Evolutionary conservation across 345 rosid genomes (phyloP).

Genomic region (Salix suchowensis): DNA sequence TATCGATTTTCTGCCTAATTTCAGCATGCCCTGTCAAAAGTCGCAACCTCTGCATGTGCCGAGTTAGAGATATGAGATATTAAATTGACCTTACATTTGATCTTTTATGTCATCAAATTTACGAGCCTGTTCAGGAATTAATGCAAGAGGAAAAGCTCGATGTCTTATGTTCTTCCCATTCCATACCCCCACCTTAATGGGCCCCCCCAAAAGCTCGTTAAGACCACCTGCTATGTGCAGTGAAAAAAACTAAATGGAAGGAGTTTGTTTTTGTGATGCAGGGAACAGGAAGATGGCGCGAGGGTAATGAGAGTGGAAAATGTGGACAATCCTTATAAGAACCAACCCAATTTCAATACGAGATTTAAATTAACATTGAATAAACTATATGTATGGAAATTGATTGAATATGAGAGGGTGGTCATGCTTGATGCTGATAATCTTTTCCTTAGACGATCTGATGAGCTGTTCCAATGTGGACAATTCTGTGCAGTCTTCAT

Average conservation of each 20-base stretch:
- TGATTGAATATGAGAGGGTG: slow-evolving; percentile 75
- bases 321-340: slow-evolving; percentile 78
- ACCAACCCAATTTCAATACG: slow-evolving; percentile 45
- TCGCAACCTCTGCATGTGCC: not conserved
- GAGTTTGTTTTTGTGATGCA: slow-evolving; percentile 20
- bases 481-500: slow-evolving; percentile 92
- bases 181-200: not conserved
- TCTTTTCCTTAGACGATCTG: slow-evolving; percentile 73
- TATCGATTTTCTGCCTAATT: not conserved
- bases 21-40: not conserved
- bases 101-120: not conserved
- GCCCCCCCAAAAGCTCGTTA: no score
- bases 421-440: slow-evolving; percentile 93
- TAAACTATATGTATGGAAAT: slow-evolving; percentile 89
- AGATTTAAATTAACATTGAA: slow-evolving; percentile 87
- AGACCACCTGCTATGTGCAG: no score
- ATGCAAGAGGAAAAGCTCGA: not conserved
- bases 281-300: slow-evolving; percentile 84
- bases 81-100: not conserved
- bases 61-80: not conserved
- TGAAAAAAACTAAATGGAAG: no score
- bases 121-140: not conserved
- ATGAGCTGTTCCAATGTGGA: slow-evolving; percentile 92
- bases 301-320: slow-evolving; percentile 81
- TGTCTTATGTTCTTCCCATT: no score